Percentiles rank a stretch among this genome's conserved stretches.
These are phyloP conservation scores for Angomonas desouzai DNA, from an alignment of 208 protist genomes.

Conservation along the genomic window DNA sequence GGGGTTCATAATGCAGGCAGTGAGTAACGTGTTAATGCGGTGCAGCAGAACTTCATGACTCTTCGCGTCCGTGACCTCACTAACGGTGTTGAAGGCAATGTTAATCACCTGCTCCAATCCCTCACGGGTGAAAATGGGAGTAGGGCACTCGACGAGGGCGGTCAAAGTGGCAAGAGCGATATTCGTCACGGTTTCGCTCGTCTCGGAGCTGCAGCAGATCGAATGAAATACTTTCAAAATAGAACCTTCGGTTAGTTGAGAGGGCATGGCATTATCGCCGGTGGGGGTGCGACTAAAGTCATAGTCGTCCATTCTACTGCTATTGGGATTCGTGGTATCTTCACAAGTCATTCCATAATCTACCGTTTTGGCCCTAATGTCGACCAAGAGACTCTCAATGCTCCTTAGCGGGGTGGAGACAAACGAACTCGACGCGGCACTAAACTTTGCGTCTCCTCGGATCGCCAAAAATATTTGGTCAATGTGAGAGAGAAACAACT, in stretches of 20 bases:
- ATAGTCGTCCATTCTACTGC: too few relatives aligned
- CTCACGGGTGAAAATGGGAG: constrained; percentile 47
- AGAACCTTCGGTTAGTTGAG: constrained; percentile 31
- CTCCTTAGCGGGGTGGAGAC: not conserved
- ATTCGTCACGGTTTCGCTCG: constrained; percentile 56
- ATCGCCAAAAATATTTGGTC: constrained; percentile 2
- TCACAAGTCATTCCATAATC: not conserved
- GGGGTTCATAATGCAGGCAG: constrained; percentile 45
- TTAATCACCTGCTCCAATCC: constrained; percentile 51
- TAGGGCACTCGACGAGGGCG: constrained; percentile 59
- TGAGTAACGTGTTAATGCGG: constrained; percentile 33
- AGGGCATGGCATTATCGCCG: constrained; percentile 13
- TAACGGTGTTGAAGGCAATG: constrained; percentile 30
- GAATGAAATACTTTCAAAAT: constrained; percentile 67
- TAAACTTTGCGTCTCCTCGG: constrained; percentile 8
- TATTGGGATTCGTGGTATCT: too few relatives aligned
- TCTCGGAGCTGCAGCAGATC: constrained; percentile 49
- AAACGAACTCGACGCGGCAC: not conserved
- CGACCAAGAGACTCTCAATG: not conserved
- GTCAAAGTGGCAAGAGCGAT: constrained; percentile 66
- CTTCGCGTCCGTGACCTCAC: constrained; percentile 37
- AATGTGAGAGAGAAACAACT: not conserved
- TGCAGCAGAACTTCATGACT: constrained; percentile 71
- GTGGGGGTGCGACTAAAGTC: too few relatives aligned
- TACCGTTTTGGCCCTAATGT: not conserved